Conservation (phyloP, 2,329 filamentous ascomycete genomes). For the Exophiala viscosa region DNA sequence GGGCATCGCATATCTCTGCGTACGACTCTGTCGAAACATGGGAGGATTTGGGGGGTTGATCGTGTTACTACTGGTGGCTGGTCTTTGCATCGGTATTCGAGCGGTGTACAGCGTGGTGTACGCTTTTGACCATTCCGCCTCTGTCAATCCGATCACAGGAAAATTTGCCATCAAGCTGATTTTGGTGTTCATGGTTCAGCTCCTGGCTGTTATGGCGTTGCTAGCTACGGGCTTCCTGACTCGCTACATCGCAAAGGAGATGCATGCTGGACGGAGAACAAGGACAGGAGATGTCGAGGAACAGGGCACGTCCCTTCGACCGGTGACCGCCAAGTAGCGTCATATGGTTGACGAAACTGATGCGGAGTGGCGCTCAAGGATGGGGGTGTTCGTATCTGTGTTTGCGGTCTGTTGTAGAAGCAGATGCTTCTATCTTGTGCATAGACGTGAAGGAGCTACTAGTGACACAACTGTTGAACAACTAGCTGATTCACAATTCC, state of each 20-base stretch:
- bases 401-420: too few species aligned
- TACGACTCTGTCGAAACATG: constrained; percentile 6
- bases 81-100: constrained; percentile 11
- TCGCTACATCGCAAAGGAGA: not conserved
- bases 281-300: not conserved
- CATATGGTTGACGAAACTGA: too few species aligned
- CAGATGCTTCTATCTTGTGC: too few species aligned
- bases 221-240: constrained; percentile 11
- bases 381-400: too few species aligned
- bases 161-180: constrained; percentile 9
- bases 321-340: too few species aligned
- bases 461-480: too few species aligned
- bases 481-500: too few species aligned
- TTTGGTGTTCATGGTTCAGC: constrained; percentile 11
- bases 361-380: too few species aligned
- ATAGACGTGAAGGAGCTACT: too few species aligned
- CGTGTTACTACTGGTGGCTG: not conserved
- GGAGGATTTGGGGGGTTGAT: not conserved
- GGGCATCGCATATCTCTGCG: not conserved
- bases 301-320: not conserved
- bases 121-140: constrained; percentile 10
- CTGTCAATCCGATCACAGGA: constrained; percentile 12
- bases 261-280: too few species aligned
- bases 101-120: constrained; percentile 15
- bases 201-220: constrained; percentile 4